Evolutionary conservation across 2,329 filamentous ascomycete genomes (phyloP).

Genomic region (Harringtonia aguacate): DNA sequence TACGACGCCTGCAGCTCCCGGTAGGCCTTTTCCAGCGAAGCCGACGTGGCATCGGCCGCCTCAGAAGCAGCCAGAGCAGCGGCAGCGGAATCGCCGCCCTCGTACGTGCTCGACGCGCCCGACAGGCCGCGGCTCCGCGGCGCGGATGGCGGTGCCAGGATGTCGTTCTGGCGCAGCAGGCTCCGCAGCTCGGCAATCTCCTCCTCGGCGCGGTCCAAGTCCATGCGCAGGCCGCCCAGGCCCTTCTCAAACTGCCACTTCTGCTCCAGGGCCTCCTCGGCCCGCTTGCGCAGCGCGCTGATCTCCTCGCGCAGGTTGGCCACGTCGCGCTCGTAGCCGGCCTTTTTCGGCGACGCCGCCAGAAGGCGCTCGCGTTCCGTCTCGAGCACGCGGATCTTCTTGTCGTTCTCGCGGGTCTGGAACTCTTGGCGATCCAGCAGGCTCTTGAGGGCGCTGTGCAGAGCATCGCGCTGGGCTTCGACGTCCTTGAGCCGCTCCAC

Average conservation of each 20-base stretch:
- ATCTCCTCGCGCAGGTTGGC: slow-evolving; percentile 72
- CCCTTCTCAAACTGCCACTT: slow-evolving; percentile 53
- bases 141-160: slow-evolving; percentile 57
- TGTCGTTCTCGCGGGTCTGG: slow-evolving; percentile 74
- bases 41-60: slow-evolving; percentile 47
- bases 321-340: slow-evolving; percentile 78
- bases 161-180: slow-evolving; percentile 74
- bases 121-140: slow-evolving; percentile 34
- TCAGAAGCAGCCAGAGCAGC: too few relatives aligned
- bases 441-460: slow-evolving; percentile 78
- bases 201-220: slow-evolving; percentile 87
- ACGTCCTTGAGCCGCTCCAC: slow-evolving; percentile 82
- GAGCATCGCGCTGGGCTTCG: slow-evolving; percentile 83
- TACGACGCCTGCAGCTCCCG: slow-evolving; percentile 65
- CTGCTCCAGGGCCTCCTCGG: slow-evolving; percentile 87
- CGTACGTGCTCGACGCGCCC: slow-evolving; percentile 14
- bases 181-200: slow-evolving; percentile 77
- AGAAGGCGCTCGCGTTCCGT: slow-evolving; percentile 66
- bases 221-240: slow-evolving; percentile 58
- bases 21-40: slow-evolving; percentile 65
- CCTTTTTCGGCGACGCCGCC: slow-evolving; percentile 56
- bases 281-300: slow-evolving; percentile 69
- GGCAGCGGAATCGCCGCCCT: slow-evolving; percentile 22
- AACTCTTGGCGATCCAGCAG: slow-evolving; percentile 77
- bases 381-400: slow-evolving; percentile 68